Evolutionary conservation across 1,284 basidiomycete species (phyloP).

Genomic region (Cryptococcus jaspeensis): DNA sequence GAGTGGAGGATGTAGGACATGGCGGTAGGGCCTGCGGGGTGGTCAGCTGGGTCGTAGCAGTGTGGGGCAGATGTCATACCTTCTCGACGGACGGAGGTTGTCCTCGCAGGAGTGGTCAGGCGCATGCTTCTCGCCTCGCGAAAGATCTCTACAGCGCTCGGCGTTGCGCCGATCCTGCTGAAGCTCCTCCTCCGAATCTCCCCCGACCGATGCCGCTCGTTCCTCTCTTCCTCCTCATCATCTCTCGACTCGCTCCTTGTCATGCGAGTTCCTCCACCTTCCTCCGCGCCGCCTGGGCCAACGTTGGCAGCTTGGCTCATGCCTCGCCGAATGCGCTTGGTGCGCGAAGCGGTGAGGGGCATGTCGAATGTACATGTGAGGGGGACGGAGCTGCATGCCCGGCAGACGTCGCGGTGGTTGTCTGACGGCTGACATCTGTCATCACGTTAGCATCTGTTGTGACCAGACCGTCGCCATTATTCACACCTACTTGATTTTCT

Average conservation of each 20-base stretch:
- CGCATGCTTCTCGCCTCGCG: constrained; percentile 3
- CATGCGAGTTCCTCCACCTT: not conserved
- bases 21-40: constrained; percentile 22
- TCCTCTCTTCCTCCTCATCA: not conserved
- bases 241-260: not conserved
- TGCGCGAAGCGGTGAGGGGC: constrained; percentile 28
- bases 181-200: not conserved
- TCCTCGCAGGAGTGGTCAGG: not conserved
- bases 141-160: not conserved
- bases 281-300: not conserved
- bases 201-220: not conserved
- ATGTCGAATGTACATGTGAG: constrained; percentile 28
- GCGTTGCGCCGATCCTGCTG: not conserved
- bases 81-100: constrained; percentile 20
- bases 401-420: constrained; percentile 12
- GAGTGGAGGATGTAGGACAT: constrained; percentile 33
- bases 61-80: constrained; percentile 10
- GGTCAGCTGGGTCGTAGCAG: not conserved
- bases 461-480: no score
- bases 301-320: constrained; percentile 5
- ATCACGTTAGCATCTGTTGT: not conserved
- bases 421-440: constrained; percentile 17
- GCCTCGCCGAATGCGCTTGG: constrained; percentile 27
- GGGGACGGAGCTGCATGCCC: constrained; percentile 16
- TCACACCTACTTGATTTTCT: constrained; percentile 14